Conservation (phyloP, 2,329 filamentous ascomycete species). For the Aspergillus ruber region DNA sequence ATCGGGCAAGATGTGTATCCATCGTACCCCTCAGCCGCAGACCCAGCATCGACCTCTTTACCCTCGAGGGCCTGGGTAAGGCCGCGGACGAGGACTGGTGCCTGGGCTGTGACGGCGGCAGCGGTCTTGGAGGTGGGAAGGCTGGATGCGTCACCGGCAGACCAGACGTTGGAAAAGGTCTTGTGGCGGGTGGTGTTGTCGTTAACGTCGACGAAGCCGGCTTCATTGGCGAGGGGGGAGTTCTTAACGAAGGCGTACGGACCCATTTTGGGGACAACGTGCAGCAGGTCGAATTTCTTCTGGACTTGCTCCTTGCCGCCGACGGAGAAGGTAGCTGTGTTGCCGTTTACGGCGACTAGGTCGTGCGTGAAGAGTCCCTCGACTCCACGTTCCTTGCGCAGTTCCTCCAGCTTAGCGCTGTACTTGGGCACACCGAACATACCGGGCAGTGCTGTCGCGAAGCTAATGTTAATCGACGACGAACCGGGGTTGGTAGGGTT, state of each 20-base stretch:
- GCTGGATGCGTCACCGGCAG: constrained; percentile 53
- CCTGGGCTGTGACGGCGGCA: constrained; percentile 48
- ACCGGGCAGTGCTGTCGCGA: constrained; percentile 49
- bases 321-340: constrained; percentile 47
- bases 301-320: constrained; percentile 42
- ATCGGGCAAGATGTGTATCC: constrained; percentile 54
- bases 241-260: constrained; percentile 50
- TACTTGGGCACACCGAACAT: constrained; percentile 61
- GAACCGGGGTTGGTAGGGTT: constrained; percentile 27
- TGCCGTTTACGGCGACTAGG: constrained; percentile 48
- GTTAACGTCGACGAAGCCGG: constrained; percentile 55
- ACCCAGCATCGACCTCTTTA: constrained; percentile 30
- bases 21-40: constrained; percentile 37
- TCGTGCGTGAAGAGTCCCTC: constrained; percentile 56
- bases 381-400: constrained; percentile 50
- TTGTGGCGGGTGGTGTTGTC: constrained; percentile 48
- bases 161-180: constrained; percentile 54
- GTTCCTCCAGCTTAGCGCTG: constrained; percentile 46
- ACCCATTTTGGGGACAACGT: constrained; percentile 55
- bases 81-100: constrained; percentile 48
- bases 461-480: constrained; percentile 48
- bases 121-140: constrained; percentile 54
- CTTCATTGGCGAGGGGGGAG: constrained; percentile 49
- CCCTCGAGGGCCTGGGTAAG: constrained; percentile 42
- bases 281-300: constrained; percentile 49